Percentiles rank a stretch among this genome's conserved stretches.
These are phyloP conservation scores for Spirogloea muscicola DNA, from an alignment of 139 green algal species.

Conservation along the genomic window DNA sequence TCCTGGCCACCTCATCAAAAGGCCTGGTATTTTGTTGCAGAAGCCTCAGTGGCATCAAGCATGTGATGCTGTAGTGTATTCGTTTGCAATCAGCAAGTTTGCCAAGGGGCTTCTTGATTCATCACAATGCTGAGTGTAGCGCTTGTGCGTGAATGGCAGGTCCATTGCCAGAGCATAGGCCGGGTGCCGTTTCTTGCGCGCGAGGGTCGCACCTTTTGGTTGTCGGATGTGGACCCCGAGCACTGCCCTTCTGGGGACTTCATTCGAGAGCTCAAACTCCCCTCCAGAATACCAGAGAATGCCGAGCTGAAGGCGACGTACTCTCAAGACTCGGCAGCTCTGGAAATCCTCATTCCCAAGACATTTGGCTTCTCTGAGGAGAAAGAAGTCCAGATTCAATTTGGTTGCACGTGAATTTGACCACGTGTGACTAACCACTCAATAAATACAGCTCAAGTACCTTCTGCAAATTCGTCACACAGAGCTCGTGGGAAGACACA, in stretches of 20 bases:
- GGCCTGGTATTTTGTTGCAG: no score
- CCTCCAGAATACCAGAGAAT: slow-evolving; percentile 14
- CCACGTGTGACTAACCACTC: no score
- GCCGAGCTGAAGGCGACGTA: slow-evolving; percentile 26
- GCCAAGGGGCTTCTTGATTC: neutral
- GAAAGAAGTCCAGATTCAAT: no score
- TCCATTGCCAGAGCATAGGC: neutral
- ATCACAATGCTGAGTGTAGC: no score
- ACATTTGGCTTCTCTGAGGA: slow-evolving; percentile 21
- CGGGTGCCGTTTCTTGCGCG: neutral
- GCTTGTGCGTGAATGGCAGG: no score
- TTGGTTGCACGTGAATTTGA: no score
- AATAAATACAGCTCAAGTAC: no score
- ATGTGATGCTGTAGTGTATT: neutral
- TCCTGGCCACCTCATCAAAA: no score
- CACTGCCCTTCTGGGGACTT: slow-evolving; percentile 10
- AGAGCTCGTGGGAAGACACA: no score
- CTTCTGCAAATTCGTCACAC: no score
- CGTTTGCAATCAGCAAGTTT: neutral
- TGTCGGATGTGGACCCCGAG: neutral
- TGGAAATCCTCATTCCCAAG: slow-evolving; percentile 45
- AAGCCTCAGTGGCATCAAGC: no score
- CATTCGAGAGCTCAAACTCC: slow-evolving; percentile 5
- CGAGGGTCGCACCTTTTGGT: slow-evolving; percentile 3
- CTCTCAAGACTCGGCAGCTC: neutral